Evolutionary conservation across 31 red algal species (phyloP), one percentile per base, ranked within the genome.

Genomic region (Endocladia muricata): DNA sequence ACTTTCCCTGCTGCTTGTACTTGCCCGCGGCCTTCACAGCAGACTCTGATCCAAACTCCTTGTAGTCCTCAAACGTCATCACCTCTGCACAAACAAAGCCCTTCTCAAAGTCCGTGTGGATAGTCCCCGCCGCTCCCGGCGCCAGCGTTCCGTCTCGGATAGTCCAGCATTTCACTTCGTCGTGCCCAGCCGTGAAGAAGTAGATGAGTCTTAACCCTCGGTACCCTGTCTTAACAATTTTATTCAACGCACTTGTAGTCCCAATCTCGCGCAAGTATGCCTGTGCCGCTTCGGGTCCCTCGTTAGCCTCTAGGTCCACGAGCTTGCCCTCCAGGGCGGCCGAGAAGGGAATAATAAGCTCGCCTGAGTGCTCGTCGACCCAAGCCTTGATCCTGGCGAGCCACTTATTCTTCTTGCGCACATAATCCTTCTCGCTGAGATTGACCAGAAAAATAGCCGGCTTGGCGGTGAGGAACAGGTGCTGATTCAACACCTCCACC

Each of bases 371-470:
- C 58, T 81, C 62, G 55, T 93, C 89, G 3, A 93, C 82, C 94
- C 89, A 93, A 41, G 88, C 90, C 63, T 99, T 95, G 79, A 99
- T 95, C 51, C 85, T 81, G 3, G 42, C 78, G 15, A 99, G 73
- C 92, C 92, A 95, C 68, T 99, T 99, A 81, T 99, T 99, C 79
- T 93, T 95, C 70, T 84, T 93, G 9, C 92, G 70, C 5, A 93
- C 48, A 49, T 93, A 99, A 69, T 99, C 96, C 66, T 86, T 92
- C 86, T 95, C 92, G 41, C 82, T 92, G 64, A 99, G 13, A 68
- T 99, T 99, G 9, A 99, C 92, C 38, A 99, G 68, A 37, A 76
- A 95, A 1, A 99, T 74, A n/a, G 77, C 92, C 1, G 96, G 96
- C 77, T 99, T 99, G 9, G 92, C 92, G 21, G 97, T 99, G 6